Evolutionary conservation across 352 stramenopile species (phyloP).

Genomic region (Globisporangium takayamanum): DNA sequence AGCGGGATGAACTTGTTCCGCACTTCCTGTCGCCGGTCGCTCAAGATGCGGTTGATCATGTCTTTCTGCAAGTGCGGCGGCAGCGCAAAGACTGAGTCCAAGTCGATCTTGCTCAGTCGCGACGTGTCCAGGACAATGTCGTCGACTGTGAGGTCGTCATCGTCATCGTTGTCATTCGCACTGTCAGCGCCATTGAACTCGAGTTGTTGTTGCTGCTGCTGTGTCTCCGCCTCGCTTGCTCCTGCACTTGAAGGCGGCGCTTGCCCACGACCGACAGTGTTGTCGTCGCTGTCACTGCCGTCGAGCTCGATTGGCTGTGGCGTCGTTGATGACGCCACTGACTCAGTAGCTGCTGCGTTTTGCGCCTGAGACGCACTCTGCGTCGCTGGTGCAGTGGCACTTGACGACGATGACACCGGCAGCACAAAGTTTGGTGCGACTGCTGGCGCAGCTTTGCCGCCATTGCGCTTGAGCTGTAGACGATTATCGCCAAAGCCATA

Average conservation of each 20-base stretch:
- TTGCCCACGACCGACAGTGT: not conserved
- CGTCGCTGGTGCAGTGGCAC: too few species aligned
- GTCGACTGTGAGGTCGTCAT: constrained; percentile 43
- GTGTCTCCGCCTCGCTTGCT: not conserved
- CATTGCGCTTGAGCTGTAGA: constrained; percentile 48
- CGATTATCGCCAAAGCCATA: not conserved
- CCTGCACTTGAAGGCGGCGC: too few species aligned
- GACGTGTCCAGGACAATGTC: constrained; percentile 61
- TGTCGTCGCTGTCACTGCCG: not conserved
- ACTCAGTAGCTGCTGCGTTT: not conserved
- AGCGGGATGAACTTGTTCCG: constrained; percentile 94
- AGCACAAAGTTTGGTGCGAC: constrained; percentile 56
- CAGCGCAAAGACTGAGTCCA: constrained; percentile 86
- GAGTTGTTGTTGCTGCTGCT: not conserved
- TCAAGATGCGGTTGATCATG: constrained; percentile 86
- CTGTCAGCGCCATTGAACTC: not conserved
- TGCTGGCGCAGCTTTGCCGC: constrained; percentile 26
- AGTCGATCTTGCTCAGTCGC: constrained; percentile 59
- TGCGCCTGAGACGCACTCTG: not conserved
- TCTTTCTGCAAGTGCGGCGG: constrained; percentile 88
- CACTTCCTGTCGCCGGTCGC: constrained; percentile 84
- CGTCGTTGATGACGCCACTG: too few species aligned
- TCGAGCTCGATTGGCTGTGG: constrained; percentile 8
- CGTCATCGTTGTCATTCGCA: constrained; percentile 14
- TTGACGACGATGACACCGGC: constrained; percentile 5